Percentiles rank a stretch among this genome's conserved stretches.
These are phyloP conservation scores for Zygoascus biomembranicola DNA, from an alignment of 805 yeast species.

Conservation along the genomic window DNA sequence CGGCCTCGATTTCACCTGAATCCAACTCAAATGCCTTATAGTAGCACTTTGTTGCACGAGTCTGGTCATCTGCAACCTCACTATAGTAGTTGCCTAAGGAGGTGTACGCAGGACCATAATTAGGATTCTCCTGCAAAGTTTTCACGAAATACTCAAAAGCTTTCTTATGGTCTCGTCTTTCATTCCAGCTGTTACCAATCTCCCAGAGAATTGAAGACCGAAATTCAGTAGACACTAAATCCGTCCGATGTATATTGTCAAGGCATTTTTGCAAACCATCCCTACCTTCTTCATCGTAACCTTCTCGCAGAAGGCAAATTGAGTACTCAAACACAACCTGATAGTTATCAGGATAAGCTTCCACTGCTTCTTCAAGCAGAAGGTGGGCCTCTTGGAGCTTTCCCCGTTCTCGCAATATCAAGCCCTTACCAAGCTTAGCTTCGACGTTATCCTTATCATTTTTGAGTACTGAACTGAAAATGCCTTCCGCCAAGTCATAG, in stretches of 20 bases:
- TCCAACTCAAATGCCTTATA: conserved; percentile 85
- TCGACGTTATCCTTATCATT: conserved; percentile 39
- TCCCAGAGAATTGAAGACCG: conserved; percentile 65
- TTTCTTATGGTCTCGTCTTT: conserved; percentile 24
- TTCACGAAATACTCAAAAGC: conserved; percentile 50
- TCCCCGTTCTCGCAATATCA: conserved; percentile 61
- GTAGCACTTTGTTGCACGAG: conserved; percentile 77
- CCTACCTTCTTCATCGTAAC: conserved; percentile 45
- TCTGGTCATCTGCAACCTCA: conserved; percentile 46
- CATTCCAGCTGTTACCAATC: conserved; percentile 52
- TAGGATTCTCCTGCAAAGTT: conserved; percentile 55
- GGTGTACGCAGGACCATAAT: conserved; percentile 72
- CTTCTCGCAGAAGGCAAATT: conserved; percentile 65
- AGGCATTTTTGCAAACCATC: conserved; percentile 39
- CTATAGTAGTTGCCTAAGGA: conserved; percentile 70
- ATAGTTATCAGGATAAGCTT: conserved; percentile 41
- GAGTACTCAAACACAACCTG: conserved; percentile 63
- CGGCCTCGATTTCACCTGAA: conserved; percentile 65
- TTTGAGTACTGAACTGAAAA: conserved; percentile 56
- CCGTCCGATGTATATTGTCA: conserved; percentile 39
- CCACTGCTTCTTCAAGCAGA: conserved; percentile 44
- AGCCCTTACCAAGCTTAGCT: conserved; percentile 76
- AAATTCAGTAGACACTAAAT: conserved; percentile 43
- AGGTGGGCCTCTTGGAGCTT: conserved; percentile 46
- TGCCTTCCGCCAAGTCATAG: conserved; percentile 59